These are phyloP conservation scores for Trichosanthes cucumerina DNA, from an alignment of 306 rosid genomes.

Conservation along the genomic window DNA sequence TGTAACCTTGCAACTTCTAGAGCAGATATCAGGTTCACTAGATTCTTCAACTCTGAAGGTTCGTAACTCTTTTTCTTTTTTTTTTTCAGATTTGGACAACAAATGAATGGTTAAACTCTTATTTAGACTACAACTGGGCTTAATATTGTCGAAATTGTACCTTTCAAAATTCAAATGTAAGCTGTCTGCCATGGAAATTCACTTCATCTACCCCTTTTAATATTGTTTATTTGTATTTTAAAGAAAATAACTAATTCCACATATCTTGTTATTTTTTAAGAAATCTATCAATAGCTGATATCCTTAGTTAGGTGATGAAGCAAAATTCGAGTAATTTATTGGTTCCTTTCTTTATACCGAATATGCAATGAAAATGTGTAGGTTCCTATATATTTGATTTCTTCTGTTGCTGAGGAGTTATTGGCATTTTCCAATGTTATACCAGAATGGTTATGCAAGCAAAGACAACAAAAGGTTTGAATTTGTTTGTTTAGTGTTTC, in stretches of 20 bases:
- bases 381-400: slow-evolving; percentile 81
- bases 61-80: slow-evolving; percentile 4
- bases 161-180: not conserved
- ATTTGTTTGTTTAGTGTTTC: slow-evolving; percentile 13
- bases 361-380: slow-evolving; percentile 18
- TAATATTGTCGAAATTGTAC: not conserved
- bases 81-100: not conserved
- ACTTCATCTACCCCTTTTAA: not conserved
- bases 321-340: not conserved
- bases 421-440: slow-evolving; percentile 55
- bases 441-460: slow-evolving; percentile 80
- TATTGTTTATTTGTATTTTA: not conserved
- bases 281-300: not conserved
- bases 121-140: not conserved
- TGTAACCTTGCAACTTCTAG: slow-evolving; percentile 59
- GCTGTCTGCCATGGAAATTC: not conserved
- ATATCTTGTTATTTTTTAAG: not conserved
- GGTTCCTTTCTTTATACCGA: slow-evolving; percentile 1
- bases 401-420: slow-evolving; percentile 73
- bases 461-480: slow-evolving; percentile 58
- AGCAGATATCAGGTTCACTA: slow-evolving; percentile 46
- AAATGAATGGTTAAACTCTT: not conserved
- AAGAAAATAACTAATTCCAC: not conserved
- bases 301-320: not conserved
- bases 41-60: slow-evolving; percentile 60